Evolutionary conservation across 2,329 filamentous ascomycete species (phyloP), one percentile per base, ranked within the genome.

Genomic region (Monilinia aucupariae): DNA sequence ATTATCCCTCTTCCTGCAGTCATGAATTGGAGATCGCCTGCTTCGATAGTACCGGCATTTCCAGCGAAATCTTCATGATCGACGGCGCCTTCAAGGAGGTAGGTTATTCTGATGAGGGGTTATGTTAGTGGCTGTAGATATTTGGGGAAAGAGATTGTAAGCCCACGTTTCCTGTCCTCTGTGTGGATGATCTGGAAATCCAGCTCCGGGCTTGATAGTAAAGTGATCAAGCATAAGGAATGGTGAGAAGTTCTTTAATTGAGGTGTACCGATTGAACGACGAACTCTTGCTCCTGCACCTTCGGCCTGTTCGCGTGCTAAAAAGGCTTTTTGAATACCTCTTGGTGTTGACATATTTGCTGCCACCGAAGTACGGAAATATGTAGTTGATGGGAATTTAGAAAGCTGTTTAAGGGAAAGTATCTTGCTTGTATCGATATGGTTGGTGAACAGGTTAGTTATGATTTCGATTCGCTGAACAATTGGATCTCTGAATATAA

Each of bases 191-290:
- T 97, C 92, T 0, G 92, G 92, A 74, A 97, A 97, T 0, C 92
- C 92, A 12, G 92, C 89, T 64, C 90, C 91, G 1, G 87, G 86
- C 60, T 85, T 83, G 70, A 94, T 85, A 61, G 81, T 84, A 79
- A 97, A 97, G 78, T 97, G 90, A 74, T 97, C 93, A 53, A 97
- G 89, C 92, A 97, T 96, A 51, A 97, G 82, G 78, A 97, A 97
- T 0, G 93, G 94, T 17, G 87, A 90, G 76, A 97, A 88, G 79
- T 96, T 91, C 72, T 87, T 86, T 27, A 97, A 82, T 68, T 89
- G 82, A 6, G 89, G 82, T 0, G 91, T 96, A 69, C 93, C 93
- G 68, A 97, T 90, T 49, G 90, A 92, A 64, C 93, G 86, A 67
- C 93, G 86, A 17, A 97, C 93, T 66, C 86, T 83, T 6, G 93